Percentiles rank a stretch among this genome's conserved stretches.
phyloP scores from a whole-genome alignment of 306 rosid genomes.

The Vigna unguiculata region DNA sequence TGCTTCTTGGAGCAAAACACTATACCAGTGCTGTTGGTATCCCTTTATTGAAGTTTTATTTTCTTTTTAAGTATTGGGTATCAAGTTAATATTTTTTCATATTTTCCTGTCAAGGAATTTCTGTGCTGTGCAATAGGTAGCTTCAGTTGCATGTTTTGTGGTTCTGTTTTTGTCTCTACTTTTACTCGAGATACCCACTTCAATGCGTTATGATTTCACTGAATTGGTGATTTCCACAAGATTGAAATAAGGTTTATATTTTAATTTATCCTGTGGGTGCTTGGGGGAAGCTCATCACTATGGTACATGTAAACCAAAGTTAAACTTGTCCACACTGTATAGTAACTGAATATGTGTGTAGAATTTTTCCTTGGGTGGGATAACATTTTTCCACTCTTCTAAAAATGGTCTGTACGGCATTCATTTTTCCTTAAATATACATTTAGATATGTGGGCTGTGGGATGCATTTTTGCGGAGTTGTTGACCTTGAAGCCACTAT shows the following conservation, averaged over 20 bases:
- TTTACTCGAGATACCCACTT: conserved; percentile 5
- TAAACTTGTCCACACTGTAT: background rate
- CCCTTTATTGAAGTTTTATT: conserved; percentile 23
- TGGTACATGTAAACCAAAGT: background rate
- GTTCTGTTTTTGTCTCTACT: conserved; percentile 13
- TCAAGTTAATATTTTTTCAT: background rate
- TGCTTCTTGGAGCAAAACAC: conserved; percentile 92
- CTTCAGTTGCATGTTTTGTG: background rate
- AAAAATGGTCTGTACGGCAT: background rate
- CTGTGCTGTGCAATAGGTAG: background rate
- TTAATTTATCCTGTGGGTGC: conserved; percentile 4
- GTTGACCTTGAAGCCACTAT: conserved; percentile 86
- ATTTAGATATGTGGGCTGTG: conserved; percentile 92
- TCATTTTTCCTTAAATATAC: conserved; percentile 46
- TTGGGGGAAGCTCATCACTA: background rate
- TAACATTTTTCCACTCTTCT: background rate
- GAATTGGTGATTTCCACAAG: conserved; percentile 24
- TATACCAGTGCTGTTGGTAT: conserved; percentile 95
- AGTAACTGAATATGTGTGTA: conserved; percentile 11
- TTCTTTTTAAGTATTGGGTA: conserved; percentile 21
- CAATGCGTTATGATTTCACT: background rate
- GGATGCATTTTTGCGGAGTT: conserved; percentile 96
- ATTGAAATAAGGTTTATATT: conserved; percentile 5
- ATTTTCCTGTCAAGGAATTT: conserved; percentile 23
- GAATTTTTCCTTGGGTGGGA: background rate